Percentiles rank a stretch among this genome's conserved stretches.
Conservation (phyloP, 176 grass and related monocot genomes). For the Ensete glaucum region DNA sequence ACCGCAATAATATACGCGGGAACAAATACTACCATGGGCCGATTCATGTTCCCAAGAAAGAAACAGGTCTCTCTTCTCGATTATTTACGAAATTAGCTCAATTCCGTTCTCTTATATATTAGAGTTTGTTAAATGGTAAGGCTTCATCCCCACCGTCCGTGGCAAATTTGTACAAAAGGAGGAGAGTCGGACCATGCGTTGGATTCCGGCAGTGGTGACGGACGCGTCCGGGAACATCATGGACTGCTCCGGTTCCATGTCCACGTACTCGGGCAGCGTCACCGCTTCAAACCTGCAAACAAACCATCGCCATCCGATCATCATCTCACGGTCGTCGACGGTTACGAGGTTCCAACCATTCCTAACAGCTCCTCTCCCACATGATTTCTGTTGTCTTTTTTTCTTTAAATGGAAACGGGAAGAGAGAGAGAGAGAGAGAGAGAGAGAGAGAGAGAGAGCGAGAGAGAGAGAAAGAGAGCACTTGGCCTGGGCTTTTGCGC, state of each 20-base stretch:
- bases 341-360: not conserved
- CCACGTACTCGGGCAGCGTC: conserved; percentile 51
- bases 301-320: conserved; percentile 5
- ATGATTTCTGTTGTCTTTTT: too few species aligned
- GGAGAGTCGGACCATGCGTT: conserved; percentile 36
- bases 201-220: conserved; percentile 34
- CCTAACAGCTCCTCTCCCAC: too few species aligned
- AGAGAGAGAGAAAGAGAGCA: conserved; percentile 16
- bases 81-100: too few species aligned
- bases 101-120: too few species aligned
- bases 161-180: conserved; percentile 15
- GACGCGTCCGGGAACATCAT: conserved; percentile 33
- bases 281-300: conserved; percentile 75
- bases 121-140: too few species aligned
- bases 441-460: not conserved
- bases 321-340: not conserved
- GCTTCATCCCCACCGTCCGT: not conserved
- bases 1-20: too few species aligned
- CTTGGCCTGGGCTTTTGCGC: conserved; percentile 81
- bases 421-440: not conserved
- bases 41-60: too few species aligned
- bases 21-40: too few species aligned
- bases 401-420: not conserved
- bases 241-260: conserved; percentile 56
- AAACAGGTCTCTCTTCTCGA: too few species aligned